Percentiles rank a stretch among this genome's conserved stretches.
Evolutionary conservation across 164 flowering plant genomes (phyloP).

Genomic region (Umbellularia californica): DNA sequence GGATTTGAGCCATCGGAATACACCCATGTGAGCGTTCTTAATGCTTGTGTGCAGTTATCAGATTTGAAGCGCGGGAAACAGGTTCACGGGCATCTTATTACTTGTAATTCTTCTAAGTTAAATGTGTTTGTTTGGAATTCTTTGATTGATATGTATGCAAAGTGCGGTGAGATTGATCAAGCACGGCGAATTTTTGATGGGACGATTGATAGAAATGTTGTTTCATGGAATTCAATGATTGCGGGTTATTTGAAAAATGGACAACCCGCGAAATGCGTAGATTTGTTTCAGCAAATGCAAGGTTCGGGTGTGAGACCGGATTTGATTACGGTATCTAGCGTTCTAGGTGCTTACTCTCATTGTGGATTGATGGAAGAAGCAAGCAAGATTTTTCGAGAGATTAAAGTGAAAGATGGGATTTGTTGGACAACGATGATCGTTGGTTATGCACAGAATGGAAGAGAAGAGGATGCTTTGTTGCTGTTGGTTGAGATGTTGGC

Average conservation of each 20-base stretch:
- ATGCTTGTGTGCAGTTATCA: slow-evolving; percentile 38
- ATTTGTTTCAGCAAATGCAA: slow-evolving; percentile 39
- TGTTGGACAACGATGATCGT: slow-evolving; percentile 59
- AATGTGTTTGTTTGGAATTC: slow-evolving; percentile 47
- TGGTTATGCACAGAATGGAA: slow-evolving; percentile 45
- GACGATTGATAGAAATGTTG: slow-evolving; percentile 30
- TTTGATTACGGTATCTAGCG: slow-evolving; percentile 41
- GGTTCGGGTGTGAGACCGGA: slow-evolving; percentile 35
- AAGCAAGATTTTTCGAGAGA: slow-evolving; percentile 21
- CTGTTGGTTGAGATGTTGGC: slow-evolving; percentile 36
- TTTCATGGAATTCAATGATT: slow-evolving; percentile 37
- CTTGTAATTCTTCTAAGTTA: slow-evolving; percentile 9
- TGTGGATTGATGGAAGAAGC: slow-evolving; percentile 39
- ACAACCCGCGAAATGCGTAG: slow-evolving; percentile 29
- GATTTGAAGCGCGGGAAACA: slow-evolving; percentile 45
- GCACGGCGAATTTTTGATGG: slow-evolving; percentile 46
- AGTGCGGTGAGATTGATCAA: slow-evolving; percentile 39
- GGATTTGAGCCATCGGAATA: slow-evolving; percentile 34
- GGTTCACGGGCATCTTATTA: slow-evolving; percentile 43
- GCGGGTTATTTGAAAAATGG: slow-evolving; percentile 42
- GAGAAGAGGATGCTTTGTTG: slow-evolving; percentile 42
- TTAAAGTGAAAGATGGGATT: slow-evolving; percentile 36
- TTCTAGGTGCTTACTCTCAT: slow-evolving; percentile 40
- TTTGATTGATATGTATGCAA: slow-evolving; percentile 54
- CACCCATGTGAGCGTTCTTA: slow-evolving; percentile 39